Base-by-base conservation (phyloP, 2,329 filamentous ascomycete genomes). In the Botrytis fabae region DNA sequence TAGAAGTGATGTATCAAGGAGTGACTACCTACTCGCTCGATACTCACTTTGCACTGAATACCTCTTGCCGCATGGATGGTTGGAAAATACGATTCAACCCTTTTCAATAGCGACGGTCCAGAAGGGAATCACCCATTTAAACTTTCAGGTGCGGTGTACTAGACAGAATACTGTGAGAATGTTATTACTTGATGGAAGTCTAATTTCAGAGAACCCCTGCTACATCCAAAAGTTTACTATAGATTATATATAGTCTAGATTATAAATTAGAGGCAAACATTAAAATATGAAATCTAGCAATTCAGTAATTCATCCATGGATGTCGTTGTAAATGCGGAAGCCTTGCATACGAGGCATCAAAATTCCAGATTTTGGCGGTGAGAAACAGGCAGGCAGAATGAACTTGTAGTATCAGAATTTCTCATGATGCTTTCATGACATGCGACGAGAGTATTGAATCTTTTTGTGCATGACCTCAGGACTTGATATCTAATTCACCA, bases 331-430 rank as follows among this genome's bases (percentile, higher is more conserved):
- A 10, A 38, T 38, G 2, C 22, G 40, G 14, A 14, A 46, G n/a
- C 28, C 62, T 46, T 35, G 18, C 7, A n/a, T 54, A 28, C 22
- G 35, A 68, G 64, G 25, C 35, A 54, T 18, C 1, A 1, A n/a
- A 40, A 7, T 1, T 20, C 4, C 2, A 20, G 22, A n/a, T 14
- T 18, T 14, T 28, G 64, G 64, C 64, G 64, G 64, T 57, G 64
- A 68, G 48, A 57, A 68, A 12, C 18, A 25, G 20, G 9, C 25
- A 25, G 64, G 64, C 64, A 68, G 64, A 68, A 68, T 54, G 25
- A 57, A 40, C 25, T 32, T 57, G 35, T 2, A 57, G 64, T 38
- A 42, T 42, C 48, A 16, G 46, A 40, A n/a, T 40, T 44, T 57
- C 66, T 25, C 7, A 44, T 32, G n/a, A 48, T 40, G 51, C 51